These are phyloP conservation scores for Globisporangium canariense DNA, from an alignment of 352 stramenopile genomes.

Conservation along the genomic window DNA sequence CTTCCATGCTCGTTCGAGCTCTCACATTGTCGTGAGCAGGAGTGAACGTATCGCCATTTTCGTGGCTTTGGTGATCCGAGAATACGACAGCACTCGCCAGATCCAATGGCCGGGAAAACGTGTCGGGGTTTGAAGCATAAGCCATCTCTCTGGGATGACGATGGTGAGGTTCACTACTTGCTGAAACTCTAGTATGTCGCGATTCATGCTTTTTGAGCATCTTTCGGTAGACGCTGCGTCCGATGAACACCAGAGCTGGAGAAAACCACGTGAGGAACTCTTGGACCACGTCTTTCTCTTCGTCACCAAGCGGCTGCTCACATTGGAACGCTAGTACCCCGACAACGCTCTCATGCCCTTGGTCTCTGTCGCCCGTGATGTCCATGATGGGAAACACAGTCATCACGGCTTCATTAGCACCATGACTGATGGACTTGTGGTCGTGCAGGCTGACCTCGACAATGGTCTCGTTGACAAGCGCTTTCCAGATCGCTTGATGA, in stretches of 20 bases:
- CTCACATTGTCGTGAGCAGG: not conserved
- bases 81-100: not conserved
- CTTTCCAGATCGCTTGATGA: slow-evolving; percentile 5
- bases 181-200: not conserved
- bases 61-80: not conserved
- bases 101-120: not conserved
- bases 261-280: slow-evolving; percentile 13
- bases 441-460: not conserved
- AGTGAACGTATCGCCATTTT: not conserved
- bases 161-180: not conserved
- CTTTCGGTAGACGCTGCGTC: slow-evolving; percentile 7
- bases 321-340: slow-evolving; percentile 8
- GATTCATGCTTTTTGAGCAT: not conserved
- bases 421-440: not conserved
- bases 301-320: not conserved
- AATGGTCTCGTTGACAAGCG: not conserved
- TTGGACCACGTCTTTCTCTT: not conserved
- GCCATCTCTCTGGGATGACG: not conserved
- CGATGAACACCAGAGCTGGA: not conserved
- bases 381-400: slow-evolving; percentile 13
- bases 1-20: not conserved
- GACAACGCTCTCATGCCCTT: not conserved
- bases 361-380: not conserved
- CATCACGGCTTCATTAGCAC: not conserved
- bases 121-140: not conserved